Evolutionary conservation across 2,329 filamentous ascomycete species (phyloP).

Genomic region (Pseudogymnoascus sp.): DNA sequence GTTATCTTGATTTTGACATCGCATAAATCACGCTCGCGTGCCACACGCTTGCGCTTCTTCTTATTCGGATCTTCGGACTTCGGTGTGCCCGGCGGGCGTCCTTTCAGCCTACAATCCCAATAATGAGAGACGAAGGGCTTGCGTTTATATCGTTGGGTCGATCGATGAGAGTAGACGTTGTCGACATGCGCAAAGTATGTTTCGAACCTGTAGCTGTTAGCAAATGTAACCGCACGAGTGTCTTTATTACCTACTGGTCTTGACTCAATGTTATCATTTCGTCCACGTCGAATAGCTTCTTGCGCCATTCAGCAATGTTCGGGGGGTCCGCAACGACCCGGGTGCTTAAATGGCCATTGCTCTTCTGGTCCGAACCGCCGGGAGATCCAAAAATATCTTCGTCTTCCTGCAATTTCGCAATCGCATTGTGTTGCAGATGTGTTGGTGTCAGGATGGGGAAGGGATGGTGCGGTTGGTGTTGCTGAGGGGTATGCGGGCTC

Average conservation of each 20-base stretch:
- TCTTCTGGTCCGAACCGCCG: conserved; percentile 34
- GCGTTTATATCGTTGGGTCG: conserved; percentile 71
- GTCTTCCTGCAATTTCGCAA: conserved; percentile 29
- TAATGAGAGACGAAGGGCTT: conserved; percentile 78
- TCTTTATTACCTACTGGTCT: conserved; percentile 50
- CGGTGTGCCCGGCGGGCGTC: conserved; percentile 66
- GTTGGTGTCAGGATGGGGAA: conserved; percentile 39
- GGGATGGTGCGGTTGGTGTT: conserved; percentile 32
- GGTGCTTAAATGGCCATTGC: conserved; percentile 43
- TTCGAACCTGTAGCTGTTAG: conserved; percentile 48
- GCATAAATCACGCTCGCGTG: conserved; percentile 69
- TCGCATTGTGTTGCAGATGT: conserved; percentile 27
- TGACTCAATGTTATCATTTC: conserved; percentile 63
- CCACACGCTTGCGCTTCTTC: conserved; percentile 70
- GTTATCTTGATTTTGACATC: conserved; percentile 84
- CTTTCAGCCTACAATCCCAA: conserved; percentile 77
- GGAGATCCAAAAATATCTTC: conserved; percentile 30
- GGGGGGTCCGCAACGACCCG: conserved; percentile 59
- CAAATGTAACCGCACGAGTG: conserved; percentile 8
- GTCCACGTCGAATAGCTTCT: conserved; percentile 67
- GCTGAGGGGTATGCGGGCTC: conserved; percentile 29
- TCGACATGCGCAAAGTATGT: conserved; percentile 78
- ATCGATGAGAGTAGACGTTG: conserved; percentile 77
- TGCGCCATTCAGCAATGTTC: conserved; percentile 59
- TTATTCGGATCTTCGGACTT: conserved; percentile 74